These are phyloP conservation scores for Dichotomocladium elegans DNA, from an alignment of 371 early-diverging fungal species.

Conservation along the genomic window DNA sequence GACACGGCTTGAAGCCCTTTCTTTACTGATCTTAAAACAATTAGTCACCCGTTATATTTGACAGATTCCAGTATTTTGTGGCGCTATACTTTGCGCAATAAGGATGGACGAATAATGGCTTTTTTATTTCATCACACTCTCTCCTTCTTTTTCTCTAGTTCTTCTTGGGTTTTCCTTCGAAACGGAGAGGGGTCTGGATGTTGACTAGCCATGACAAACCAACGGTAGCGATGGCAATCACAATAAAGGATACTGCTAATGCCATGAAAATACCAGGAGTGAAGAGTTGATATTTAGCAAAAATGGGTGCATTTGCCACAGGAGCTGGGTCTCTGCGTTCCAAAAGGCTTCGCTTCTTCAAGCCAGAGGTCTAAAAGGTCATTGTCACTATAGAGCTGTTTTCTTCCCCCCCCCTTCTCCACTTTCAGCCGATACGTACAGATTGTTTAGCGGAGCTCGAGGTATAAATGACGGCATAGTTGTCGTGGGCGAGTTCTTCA, in stretches of 20 bases:
- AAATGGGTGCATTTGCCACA: constrained; percentile 27
- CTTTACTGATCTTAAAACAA: no score
- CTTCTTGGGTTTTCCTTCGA: constrained; percentile 44
- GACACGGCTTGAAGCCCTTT: no score
- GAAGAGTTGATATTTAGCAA: constrained; percentile 47
- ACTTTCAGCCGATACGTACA: constrained; percentile 2
- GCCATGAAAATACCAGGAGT: constrained; percentile 48
- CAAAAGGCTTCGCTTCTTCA: constrained; percentile 12
- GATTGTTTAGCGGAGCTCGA: constrained; percentile 33
- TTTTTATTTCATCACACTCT: background rate
- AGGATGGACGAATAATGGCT: background rate
- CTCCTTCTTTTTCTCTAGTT: constrained; percentile 20
- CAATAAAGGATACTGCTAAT: constrained; percentile 27
- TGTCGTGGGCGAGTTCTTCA: constrained; percentile 21
- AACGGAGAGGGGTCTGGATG: constrained; percentile 45
- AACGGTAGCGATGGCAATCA: constrained; percentile 35
- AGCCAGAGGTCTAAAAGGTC: background rate
- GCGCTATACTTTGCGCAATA: no score
- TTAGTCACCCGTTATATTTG: no score
- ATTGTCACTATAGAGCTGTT: background rate
- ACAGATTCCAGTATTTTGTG: no score
- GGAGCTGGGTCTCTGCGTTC: constrained; percentile 28
- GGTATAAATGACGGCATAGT: constrained; percentile 46
- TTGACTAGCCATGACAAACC: constrained; percentile 42
- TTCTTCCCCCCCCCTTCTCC: background rate